Evolutionary conservation across 371 early-diverging fungal species (phyloP).

Genomic region (Rhizomucor pusillus): DNA sequence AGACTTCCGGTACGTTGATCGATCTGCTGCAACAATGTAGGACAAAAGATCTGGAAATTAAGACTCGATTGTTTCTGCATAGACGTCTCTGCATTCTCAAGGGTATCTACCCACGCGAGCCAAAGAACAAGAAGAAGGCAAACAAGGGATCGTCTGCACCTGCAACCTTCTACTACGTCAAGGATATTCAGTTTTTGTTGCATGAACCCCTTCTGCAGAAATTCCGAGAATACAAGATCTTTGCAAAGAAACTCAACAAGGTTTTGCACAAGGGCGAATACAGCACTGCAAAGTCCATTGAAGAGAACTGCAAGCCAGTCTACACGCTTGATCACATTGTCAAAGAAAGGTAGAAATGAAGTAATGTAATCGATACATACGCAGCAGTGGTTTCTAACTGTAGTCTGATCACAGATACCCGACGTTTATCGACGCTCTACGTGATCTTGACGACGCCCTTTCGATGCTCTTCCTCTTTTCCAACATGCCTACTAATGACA

Average conservation of each 20-base stretch:
- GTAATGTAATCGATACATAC: not conserved
- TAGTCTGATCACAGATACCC: constrained; percentile 69
- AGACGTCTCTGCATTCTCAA: constrained; percentile 97
- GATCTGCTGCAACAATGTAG: no score
- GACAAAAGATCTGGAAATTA: not conserved
- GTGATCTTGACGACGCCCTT: constrained; percentile 95
- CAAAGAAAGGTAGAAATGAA: constrained; percentile 71
- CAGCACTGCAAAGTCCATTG: constrained; percentile 69
- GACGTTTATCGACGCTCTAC: constrained; percentile 88
- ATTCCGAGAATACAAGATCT: constrained; percentile 89
- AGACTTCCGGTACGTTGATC: constrained; percentile 77
- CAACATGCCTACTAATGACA: constrained; percentile 76
- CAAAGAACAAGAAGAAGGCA: constrained; percentile 91
- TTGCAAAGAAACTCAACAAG: constrained; percentile 80
- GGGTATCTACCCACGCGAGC: constrained; percentile 97
- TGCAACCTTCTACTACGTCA: constrained; percentile 89
- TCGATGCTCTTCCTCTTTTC: constrained; percentile 93
- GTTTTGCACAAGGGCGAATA: constrained; percentile 81
- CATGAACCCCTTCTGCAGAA: constrained; percentile 92
- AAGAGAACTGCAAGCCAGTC: constrained; percentile 72
- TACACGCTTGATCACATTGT: constrained; percentile 91
- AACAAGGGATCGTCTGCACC: constrained; percentile 89
- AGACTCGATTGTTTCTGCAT: no score
- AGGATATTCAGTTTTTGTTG: constrained; percentile 91
- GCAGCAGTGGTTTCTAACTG: not conserved